These are phyloP conservation scores for Thozetella sp. DNA, from an alignment of 495 filamentous ascomycete species.

Conservation along the genomic window DNA sequence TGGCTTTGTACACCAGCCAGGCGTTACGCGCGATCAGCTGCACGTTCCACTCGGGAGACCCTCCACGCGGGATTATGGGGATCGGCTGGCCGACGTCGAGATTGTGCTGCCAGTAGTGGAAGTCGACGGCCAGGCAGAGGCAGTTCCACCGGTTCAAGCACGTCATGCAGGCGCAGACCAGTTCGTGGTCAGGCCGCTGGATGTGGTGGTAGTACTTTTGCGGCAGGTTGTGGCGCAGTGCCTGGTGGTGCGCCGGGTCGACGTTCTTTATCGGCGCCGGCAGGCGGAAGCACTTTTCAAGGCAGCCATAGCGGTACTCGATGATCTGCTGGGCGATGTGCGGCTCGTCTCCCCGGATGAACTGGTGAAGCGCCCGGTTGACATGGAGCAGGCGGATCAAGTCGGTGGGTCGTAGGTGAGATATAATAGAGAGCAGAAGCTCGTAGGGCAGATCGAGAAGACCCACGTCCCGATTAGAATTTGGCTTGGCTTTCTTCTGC, in stretches of 20 bases:
- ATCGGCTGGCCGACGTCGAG: constrained; percentile 52
- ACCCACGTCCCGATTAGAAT: constrained; percentile 4
- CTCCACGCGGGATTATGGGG: constrained; percentile 46
- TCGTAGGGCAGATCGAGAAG: constrained; percentile 51
- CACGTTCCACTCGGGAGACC: constrained; percentile 44
- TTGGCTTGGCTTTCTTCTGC: constrained; percentile 31
- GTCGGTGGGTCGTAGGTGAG: constrained; percentile 45
- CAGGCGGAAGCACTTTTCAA: constrained; percentile 47
- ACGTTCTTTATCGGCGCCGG: constrained; percentile 42
- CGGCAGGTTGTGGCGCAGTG: constrained; percentile 28
- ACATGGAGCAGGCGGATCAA: constrained; percentile 39
- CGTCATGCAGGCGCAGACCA: constrained; percentile 53
- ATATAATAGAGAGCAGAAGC: constrained; percentile 43
- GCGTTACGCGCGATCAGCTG: constrained; percentile 37
- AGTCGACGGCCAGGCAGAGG: constrained; percentile 51
- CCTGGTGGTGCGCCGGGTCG: constrained; percentile 27
- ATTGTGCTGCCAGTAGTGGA: constrained; percentile 53
- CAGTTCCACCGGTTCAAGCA: constrained; percentile 56
- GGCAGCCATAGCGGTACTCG: constrained; percentile 40
- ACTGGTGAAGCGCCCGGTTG: constrained; percentile 29
- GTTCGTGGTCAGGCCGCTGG: constrained; percentile 28
- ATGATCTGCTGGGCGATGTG: constrained; percentile 39
- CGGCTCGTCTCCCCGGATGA: constrained; percentile 39
- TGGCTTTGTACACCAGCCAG: constrained; percentile 36
- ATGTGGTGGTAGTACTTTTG: constrained; percentile 46